phyloP scores from a whole-genome alignment of 345 rosid species.

The thale cress (Arabidopsis thaliana) region DNA sequence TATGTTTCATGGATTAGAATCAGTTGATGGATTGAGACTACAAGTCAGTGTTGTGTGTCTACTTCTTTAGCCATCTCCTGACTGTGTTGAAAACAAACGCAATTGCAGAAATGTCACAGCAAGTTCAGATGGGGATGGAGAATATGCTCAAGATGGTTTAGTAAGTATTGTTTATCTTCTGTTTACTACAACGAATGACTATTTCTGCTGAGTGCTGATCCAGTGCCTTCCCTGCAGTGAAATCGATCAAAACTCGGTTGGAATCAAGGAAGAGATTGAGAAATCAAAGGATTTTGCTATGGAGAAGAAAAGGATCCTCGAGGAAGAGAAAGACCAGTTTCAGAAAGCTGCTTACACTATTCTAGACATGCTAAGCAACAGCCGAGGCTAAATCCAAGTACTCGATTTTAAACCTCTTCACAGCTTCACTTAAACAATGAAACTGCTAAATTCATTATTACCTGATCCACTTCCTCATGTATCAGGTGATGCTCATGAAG shows the following conservation, averaged over 20 bases:
- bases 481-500: conserved; percentile 10
- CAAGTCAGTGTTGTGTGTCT: conserved; percentile 15
- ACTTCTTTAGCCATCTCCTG: conserved; percentile 16
- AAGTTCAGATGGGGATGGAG: conserved; percentile 75
- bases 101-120: conserved; percentile 79
- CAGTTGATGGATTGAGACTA: conserved; percentile 11
- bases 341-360: conserved; percentile 88
- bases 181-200: background rate
- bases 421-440: background rate
- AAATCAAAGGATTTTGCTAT: conserved; percentile 68
- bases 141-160: conserved; percentile 83
- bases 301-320: conserved; percentile 73
- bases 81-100: conserved; percentile 19
- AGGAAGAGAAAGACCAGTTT: conserved; percentile 72
- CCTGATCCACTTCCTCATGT: conserved; percentile 20
- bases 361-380: conserved; percentile 64
- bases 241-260: conserved; percentile 72
- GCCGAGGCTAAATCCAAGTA: conserved; percentile 36
- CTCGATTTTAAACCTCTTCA: conserved; percentile 4
- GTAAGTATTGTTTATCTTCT: conserved; percentile 50
- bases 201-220: background rate
- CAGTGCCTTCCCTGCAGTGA: conserved; percentile 57
- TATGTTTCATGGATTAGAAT: background rate
- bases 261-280: conserved; percentile 73
- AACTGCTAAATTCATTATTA: conserved; percentile 1